Evolutionary conservation across 2,329 filamentous ascomycete genomes (phyloP), one percentile per base, ranked within the genome.

Genomic region (Amauroascus verrucosus): DNA sequence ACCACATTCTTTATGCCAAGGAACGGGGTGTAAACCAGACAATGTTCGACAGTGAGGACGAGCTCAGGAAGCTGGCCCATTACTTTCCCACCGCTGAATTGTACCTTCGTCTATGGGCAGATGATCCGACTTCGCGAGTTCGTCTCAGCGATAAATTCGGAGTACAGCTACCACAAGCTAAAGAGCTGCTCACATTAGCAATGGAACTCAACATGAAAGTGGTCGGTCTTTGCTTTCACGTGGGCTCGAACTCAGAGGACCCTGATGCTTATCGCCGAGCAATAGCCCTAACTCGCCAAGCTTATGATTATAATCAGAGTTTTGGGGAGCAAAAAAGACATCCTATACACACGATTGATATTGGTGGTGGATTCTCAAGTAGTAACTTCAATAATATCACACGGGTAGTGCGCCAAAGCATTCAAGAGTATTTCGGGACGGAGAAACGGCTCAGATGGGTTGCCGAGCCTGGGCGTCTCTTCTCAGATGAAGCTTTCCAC

Each of bases 211-310:
- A 48, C 6, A 38, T 65, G 32, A 53, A 60, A 18, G 51, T 66
- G 6, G 51, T 60, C 7, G 64, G 64, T 0, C 58, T 66, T n/a
- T 63, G 62, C 30, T 66, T 66, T 22, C 64, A 65, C 54, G 58
- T 66, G 28, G 64, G 64, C 14, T 49, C 52, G 7, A 50, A 22
- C 38, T 46, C 52, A 3, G 50, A 45, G 6, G 51, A 53, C 26
- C 41, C 7, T 11, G 32, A 48, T n/a, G 44, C 51, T 5, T 53
- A 53, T 18, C 51, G 44, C 2, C 51, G 44, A 35, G 51, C 51
- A 3, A 47, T 53, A 41, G 44, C 32, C 16, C 35, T 53, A 6
- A 41, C 18, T 14, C 51, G 51, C 1, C 33, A 53, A 35, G 51
- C 43, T 1, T 53, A 41, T 48, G 51, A 53, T 13, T 48, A 41